Percentiles rank a stretch among this genome's conserved stretches.
Conservation (phyloP, 805 yeast genomes). For the Candida michaelii region DNA sequence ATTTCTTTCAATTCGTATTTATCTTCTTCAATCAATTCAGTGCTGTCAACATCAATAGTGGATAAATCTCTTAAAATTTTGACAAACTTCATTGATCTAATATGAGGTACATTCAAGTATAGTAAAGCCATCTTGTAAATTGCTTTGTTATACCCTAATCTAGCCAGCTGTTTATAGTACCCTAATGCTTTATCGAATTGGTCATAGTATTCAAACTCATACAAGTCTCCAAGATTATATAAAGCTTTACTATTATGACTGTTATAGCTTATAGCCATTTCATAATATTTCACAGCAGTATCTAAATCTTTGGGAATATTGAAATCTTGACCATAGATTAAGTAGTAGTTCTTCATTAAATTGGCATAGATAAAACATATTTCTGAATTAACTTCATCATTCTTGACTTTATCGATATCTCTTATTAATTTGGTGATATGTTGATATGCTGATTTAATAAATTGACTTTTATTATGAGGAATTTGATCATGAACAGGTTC, state of each 20-base stretch:
- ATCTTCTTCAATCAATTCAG: conserved; percentile 38
- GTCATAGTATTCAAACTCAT: conserved; percentile 30
- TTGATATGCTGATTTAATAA: conserved; percentile 37
- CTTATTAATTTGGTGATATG: conserved; percentile 37
- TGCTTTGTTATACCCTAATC: conserved; percentile 45
- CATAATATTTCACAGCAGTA: conserved; percentile 30
- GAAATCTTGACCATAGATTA: conserved; percentile 36
- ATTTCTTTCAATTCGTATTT: conserved; percentile 41
- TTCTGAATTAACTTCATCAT: conserved; percentile 25
- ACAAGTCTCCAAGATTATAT: conserved; percentile 40
- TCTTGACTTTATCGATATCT: conserved; percentile 29
- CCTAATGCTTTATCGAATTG: conserved; percentile 32
- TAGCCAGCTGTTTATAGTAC: conserved; percentile 38
- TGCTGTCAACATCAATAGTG: conserved; percentile 32
- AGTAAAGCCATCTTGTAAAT: conserved; percentile 41
- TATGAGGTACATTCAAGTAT: conserved; percentile 32
- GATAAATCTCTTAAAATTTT: conserved; percentile 37
- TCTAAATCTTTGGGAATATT: conserved; percentile 28
- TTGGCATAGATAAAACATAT: conserved; percentile 39
- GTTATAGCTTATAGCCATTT: conserved; percentile 31
- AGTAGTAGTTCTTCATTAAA: conserved; percentile 36
- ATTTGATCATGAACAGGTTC: conserved; percentile 34
- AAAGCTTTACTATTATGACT: conserved; percentile 33
- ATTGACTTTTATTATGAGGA: conserved; percentile 31
- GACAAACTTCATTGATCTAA: conserved; percentile 35